Evolutionary conservation across 108 stramenopile species (phyloP).

Genomic region (Bacterosira constricta): DNA sequence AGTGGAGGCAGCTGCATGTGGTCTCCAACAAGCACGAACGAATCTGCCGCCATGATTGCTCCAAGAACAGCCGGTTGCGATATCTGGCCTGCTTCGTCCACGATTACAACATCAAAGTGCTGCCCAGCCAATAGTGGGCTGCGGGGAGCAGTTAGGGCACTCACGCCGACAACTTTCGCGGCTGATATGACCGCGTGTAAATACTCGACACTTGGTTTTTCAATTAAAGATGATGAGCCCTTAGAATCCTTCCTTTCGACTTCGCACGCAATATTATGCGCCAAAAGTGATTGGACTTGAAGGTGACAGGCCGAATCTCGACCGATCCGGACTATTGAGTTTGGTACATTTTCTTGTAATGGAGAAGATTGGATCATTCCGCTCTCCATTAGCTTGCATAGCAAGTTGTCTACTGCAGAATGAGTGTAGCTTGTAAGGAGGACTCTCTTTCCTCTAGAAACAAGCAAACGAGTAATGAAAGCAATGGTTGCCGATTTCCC

Average conservation of each 20-base stretch:
- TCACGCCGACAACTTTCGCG: conserved; percentile 86
- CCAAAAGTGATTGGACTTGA: conserved; percentile 56
- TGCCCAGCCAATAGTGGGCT: conserved; percentile 76
- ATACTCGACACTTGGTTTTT: conserved; percentile 41
- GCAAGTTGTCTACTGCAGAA: conserved; percentile 94
- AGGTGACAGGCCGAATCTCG: conserved; percentile 59
- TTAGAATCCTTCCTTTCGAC: conserved; percentile 26
- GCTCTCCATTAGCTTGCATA: conserved; percentile 86
- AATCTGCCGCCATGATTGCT: conserved; percentile 81
- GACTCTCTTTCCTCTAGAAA: conserved; percentile 87
- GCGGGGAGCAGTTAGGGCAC: conserved; percentile 77
- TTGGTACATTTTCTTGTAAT: conserved; percentile 3
- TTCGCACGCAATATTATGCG: conserved; percentile 51
- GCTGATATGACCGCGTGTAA: conserved; percentile 56
- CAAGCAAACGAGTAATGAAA: conserved; percentile 87
- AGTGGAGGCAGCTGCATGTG: conserved; percentile 97
- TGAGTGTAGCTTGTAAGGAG: conserved; percentile 96
- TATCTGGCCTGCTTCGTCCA: conserved; percentile 99
- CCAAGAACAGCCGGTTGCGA: conserved; percentile 91
- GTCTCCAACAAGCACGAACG: conserved; percentile 96
- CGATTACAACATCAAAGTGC: conserved; percentile 94
- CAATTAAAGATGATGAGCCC: conserved; percentile 32
- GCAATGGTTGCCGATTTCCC: conserved; percentile 89
- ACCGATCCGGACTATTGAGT: conserved; percentile 69
- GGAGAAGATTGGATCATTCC: conserved; percentile 36